phyloP scores from a whole-genome alignment of 2,329 filamentous ascomycete genomes.

The Fusarium sp. region DNA sequence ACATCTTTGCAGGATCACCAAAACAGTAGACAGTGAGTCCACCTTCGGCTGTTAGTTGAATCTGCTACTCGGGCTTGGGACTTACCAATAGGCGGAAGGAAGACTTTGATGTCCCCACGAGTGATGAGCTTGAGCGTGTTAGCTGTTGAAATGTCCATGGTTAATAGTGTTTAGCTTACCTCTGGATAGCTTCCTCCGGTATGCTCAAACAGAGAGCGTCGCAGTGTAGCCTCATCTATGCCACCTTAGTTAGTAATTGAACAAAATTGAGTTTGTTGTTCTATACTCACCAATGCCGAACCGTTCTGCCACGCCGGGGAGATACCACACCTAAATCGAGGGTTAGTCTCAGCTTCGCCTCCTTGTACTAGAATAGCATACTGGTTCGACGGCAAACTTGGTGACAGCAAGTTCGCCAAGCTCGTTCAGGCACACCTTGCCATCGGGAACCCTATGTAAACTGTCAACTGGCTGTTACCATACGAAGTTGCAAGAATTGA shows the following conservation, averaged over 20 bases:
- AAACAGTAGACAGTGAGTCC: constrained; percentile 98
- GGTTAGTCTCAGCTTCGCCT: constrained; percentile 5
- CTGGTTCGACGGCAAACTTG: constrained; percentile 96
- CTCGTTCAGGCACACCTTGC: constrained; percentile 90
- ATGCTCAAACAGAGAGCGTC: constrained; percentile 90
- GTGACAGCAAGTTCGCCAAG: constrained; percentile 90
- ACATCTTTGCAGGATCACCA: constrained; percentile 93
- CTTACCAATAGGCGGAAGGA: constrained; percentile 88
- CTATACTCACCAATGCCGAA: constrained; percentile 80
- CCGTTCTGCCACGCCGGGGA: constrained; percentile 87
- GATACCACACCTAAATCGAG: constrained; percentile 72
- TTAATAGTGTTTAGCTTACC: constrained; percentile 48
- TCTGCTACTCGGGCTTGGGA: background rate
- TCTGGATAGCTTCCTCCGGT: constrained; percentile 97
- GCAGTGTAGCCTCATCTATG: constrained; percentile 83
- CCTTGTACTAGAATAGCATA: constrained; percentile 54
- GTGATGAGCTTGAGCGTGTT: constrained; percentile 76
- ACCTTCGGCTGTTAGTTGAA: constrained; percentile 56
- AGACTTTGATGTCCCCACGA: constrained; percentile 91
- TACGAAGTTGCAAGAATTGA: background rate
- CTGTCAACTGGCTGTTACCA: constrained; percentile 24
- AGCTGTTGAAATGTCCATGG: constrained; percentile 25
- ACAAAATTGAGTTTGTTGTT: background rate
- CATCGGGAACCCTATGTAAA: constrained; percentile 70
- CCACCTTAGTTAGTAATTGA: constrained; percentile 49